Evolutionary conservation across 2,329 filamentous ascomycete genomes (phyloP).

Genomic region (Xylariaceae sp.): DNA sequence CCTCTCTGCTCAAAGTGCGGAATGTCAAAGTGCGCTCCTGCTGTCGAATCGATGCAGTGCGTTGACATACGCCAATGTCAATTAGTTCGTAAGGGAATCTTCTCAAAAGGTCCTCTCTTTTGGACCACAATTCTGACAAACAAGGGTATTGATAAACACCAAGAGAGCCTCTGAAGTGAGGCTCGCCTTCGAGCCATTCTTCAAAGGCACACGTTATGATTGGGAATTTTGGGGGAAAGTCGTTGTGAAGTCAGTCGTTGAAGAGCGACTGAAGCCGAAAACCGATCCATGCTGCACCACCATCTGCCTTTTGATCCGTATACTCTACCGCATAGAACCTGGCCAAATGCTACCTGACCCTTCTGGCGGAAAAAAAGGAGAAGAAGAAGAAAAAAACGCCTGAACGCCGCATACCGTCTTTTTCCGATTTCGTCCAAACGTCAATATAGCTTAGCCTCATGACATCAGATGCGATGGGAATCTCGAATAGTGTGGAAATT

Average conservation of each 20-base stretch:
- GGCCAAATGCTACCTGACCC: slow-evolving; percentile 3
- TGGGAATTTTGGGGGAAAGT: slow-evolving; percentile 2
- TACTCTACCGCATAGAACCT: not conserved
- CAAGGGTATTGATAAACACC: not conserved
- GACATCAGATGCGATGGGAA: slow-evolving; percentile 28
- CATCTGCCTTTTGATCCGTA: slow-evolving; percentile 4
- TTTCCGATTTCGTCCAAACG: slow-evolving; percentile 26
- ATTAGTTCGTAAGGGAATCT: slow-evolving; percentile 7
- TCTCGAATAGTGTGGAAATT: slow-evolving; percentile 24
- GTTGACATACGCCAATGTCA: slow-evolving; percentile 15
- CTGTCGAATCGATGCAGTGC: slow-evolving; percentile 33
- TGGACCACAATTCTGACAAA: no score
- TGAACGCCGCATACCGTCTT: slow-evolving; percentile 25
- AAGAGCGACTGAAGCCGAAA: slow-evolving; percentile 6
- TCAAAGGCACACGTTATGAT: slow-evolving; percentile 13
- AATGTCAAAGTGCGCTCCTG: slow-evolving; percentile 27
- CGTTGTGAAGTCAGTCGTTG: slow-evolving; percentile 3
- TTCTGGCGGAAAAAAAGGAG: not conserved
- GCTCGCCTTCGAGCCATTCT: no score
- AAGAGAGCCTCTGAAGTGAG: not conserved
- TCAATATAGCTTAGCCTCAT: slow-evolving; percentile 23
- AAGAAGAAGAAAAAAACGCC: no score
- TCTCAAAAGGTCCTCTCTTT: slow-evolving; percentile 2
- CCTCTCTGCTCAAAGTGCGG: slow-evolving; percentile 12
- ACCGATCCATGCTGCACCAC: slow-evolving; percentile 1